A percentile compares a stretch with the other conserved stretches of the same genome.
These are phyloP conservation scores for Prunus padus DNA, from an alignment of 306 rosid species.

Conservation along the genomic window DNA sequence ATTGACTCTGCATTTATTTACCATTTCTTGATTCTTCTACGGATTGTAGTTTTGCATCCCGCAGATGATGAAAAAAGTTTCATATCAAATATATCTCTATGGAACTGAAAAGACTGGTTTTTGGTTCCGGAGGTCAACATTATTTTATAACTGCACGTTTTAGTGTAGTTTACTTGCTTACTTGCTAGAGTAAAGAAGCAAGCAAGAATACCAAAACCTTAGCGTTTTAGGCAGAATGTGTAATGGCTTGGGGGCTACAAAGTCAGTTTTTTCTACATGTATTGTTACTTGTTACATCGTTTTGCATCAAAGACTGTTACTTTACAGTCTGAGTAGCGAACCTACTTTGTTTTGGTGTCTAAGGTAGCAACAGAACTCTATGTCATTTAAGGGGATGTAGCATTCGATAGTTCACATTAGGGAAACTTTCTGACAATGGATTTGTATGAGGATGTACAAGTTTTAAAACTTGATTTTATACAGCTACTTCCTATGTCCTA, in stretches of 20 bases:
- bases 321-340: background rate
- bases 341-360: background rate
- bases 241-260: background rate
- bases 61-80: background rate
- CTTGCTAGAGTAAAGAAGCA: background rate
- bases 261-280: background rate
- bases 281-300: background rate
- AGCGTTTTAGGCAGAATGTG: background rate
- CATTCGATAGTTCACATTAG: background rate
- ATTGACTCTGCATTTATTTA: background rate
- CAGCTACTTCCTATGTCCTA: background rate
- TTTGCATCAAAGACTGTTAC: background rate
- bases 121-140: background rate
- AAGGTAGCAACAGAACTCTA: background rate
- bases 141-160: background rate
- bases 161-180: background rate
- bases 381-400: background rate
- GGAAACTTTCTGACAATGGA: background rate
- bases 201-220: background rate
- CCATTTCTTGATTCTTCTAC: background rate
- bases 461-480: background rate
- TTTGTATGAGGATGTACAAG: background rate
- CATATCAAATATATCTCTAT: background rate
- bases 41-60: background rate
- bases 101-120: background rate